Conservation (phyloP, 2,329 filamentous ascomycete genomes). For the Daldinia sp. region DNA sequence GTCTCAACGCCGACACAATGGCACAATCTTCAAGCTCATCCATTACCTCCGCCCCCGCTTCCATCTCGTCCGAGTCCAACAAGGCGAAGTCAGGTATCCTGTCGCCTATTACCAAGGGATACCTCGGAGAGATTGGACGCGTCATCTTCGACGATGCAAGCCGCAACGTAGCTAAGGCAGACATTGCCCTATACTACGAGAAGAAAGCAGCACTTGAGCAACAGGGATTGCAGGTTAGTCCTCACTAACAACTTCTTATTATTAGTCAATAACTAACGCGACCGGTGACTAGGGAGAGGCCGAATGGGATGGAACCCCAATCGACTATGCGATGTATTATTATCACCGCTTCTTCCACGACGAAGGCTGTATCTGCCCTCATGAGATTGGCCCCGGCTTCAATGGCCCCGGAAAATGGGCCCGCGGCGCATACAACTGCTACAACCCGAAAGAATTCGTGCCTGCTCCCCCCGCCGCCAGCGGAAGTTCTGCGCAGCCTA, state of each 20-base stretch:
- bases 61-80: not conserved
- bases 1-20: not conserved
- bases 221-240: not conserved
- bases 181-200: conserved; percentile 13
- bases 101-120: not conserved
- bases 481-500: not conserved
- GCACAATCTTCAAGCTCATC: not conserved
- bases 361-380: not conserved
- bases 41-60: not conserved
- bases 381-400: not conserved
- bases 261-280: not conserved
- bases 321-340: conserved; percentile 2
- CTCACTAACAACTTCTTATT: not conserved
- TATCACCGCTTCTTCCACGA: conserved; percentile 5
- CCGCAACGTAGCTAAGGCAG: not conserved
- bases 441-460: not conserved
- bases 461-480: not conserved
- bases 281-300: not conserved
- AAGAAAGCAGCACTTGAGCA: conserved; percentile 4
- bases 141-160: not conserved
- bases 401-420: not conserved
- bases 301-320: not conserved
- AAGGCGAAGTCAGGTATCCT: not conserved
- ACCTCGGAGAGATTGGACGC: not conserved
- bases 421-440: conserved; percentile 1